phyloP scores from a whole-genome alignment of 306 rosid genomes.

The Lagenaria siceraria region DNA sequence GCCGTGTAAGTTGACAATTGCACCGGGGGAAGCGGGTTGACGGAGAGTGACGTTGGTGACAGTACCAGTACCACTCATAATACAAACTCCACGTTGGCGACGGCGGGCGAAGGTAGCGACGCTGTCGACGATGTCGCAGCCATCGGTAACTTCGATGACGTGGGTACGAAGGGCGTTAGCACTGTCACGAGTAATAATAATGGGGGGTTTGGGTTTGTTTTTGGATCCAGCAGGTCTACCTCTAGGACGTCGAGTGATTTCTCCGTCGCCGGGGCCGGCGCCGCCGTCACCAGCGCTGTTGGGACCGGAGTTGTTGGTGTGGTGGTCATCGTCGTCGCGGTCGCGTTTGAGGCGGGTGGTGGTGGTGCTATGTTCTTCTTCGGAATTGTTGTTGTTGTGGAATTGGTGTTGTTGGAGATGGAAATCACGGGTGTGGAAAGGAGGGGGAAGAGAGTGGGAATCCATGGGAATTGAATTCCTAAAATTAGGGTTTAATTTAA shows the following conservation, averaged over 20 bases:
- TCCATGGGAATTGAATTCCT: constrained; percentile 34
- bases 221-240: constrained; percentile 95
- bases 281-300: not conserved
- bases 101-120: constrained; percentile 75
- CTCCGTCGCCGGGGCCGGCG: constrained; percentile 18
- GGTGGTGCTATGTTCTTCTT: constrained; percentile 66
- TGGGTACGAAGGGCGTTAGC: constrained; percentile 89
- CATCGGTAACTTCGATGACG: constrained; percentile 87
- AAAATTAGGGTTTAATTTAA: not conserved
- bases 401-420: constrained; percentile 51
- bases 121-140: constrained; percentile 73
- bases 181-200: constrained; percentile 89
- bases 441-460: constrained; percentile 82
- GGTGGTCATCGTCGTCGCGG: constrained; percentile 22
- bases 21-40: constrained; percentile 81
- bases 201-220: constrained; percentile 93
- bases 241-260: constrained; percentile 52
- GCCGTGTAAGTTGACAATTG: constrained; percentile 72
- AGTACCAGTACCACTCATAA: constrained; percentile 85
- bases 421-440: constrained; percentile 73
- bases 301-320: constrained; percentile 4
- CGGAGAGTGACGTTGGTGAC: constrained; percentile 76
- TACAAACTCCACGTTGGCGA: constrained; percentile 87
- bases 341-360: constrained; percentile 46
- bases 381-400: constrained; percentile 25